Evolutionary conservation across 2,329 filamentous ascomycete genomes (phyloP), one percentile per base, ranked within the genome.

Genomic region (Torrubiella hemipterigena): DNA sequence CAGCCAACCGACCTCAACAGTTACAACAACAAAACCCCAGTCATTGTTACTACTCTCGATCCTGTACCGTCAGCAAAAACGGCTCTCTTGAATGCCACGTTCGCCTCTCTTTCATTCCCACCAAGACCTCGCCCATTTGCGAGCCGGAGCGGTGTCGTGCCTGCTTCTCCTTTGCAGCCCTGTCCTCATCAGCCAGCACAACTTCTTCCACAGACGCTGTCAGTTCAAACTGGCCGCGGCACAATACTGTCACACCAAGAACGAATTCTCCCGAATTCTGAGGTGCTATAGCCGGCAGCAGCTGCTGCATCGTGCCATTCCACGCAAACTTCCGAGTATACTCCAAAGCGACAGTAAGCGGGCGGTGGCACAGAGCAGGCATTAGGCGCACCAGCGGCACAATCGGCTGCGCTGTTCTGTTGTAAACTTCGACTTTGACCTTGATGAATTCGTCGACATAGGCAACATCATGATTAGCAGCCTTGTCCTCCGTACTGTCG

Each of bases 201-300:
- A 81, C 73, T 60, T 95, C 87, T 55, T 95, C 87, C 1, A 94
- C 74, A 10, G 73, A 79, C 5, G 78, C 85, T 16, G 73, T 73
- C 15, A 94, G 65, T 53, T 93, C 86, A 50, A 89, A 94, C 41
- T 83, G 75, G 12, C 87, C 87, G 27, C 76, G 69, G 42, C 81
- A 86, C 20, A 94, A 68, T 19, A 79, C 70, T 25, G 82, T 82
- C 26, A 87, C 66, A 5, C 81, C 81, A 4, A 93, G 55, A 2
- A 67, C 63, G 15, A 82, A 63, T 37, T 77, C 69, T 0, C 66
- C 63, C n/a, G 56, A 69, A 27, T 68, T 61, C 5, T 73, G 69
- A 0, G 75, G 71, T 6, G 56, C 54, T 2, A 94, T 50, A 6
- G 71, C 48, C 6, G 80, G 75, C 0, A 94, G 58, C 2, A 72